Conservation (phyloP, 305 asterid species). For the Fraxinus nigra region DNA sequence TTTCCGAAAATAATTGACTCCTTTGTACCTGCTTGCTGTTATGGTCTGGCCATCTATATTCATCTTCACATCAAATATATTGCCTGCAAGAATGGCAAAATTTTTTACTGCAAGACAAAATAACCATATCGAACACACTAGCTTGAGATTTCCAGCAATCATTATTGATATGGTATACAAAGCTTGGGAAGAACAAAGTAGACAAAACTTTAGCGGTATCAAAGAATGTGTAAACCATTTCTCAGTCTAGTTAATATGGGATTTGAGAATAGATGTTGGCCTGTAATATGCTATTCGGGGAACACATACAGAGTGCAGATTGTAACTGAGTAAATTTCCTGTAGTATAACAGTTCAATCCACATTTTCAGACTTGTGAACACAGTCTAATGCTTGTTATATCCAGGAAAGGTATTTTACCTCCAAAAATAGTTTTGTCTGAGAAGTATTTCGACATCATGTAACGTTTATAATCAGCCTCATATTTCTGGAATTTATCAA, state of each 20-base stretch:
- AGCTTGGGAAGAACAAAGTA: neutral
- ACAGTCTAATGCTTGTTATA: neutral
- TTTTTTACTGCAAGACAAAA: constrained; percentile 5
- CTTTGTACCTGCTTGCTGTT: constrained; percentile 71
- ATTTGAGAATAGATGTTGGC: neutral
- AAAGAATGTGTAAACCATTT: neutral
- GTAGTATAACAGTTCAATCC: neutral
- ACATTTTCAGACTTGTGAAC: neutral
- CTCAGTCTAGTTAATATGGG: neutral
- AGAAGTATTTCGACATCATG: constrained; percentile 73
- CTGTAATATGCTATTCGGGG: neutral
- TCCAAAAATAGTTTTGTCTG: constrained; percentile 81
- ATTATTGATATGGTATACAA: neutral
- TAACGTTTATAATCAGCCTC: constrained; percentile 60
- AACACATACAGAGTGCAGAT: neutral
- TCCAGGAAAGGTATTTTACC: constrained; percentile 41
- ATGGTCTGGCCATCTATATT: constrained; percentile 69
- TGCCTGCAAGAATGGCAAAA: constrained; percentile 46
- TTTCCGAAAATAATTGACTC: neutral
- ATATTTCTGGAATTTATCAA: constrained; percentile 58
- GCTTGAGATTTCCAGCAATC: neutral
- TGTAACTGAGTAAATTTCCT: neutral
- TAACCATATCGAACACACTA: neutral
- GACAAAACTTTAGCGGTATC: neutral
- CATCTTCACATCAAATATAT: constrained; percentile 79